Evolutionary conservation across 2,329 filamentous ascomycete species (phyloP).

Genomic region (Trichoderma harzianum): DNA sequence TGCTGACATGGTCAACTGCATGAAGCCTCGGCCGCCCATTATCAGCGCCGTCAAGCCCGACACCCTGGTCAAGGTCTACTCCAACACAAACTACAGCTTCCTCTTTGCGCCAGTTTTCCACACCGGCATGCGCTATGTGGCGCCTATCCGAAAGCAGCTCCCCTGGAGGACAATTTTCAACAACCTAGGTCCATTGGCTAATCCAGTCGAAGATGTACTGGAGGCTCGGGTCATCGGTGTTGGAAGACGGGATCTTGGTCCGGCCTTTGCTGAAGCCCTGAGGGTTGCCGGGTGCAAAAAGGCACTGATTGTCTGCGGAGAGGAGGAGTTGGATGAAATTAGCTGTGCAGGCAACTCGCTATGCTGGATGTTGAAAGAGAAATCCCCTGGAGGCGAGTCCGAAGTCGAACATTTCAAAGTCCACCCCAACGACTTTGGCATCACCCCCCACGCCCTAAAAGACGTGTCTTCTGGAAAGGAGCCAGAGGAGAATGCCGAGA

Average conservation of each 20-base stretch:
- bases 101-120: conserved; percentile 96
- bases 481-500: conserved; percentile 81
- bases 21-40: conserved; percentile 67
- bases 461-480: conserved; percentile 82
- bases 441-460: conserved; percentile 68
- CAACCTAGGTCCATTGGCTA: conserved; percentile 85
- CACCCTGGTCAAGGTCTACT: conserved; percentile 71
- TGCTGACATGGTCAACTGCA: conserved; percentile 80
- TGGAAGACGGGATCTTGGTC: conserved; percentile 79
- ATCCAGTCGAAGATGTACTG: conserved; percentile 78
- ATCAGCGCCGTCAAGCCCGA: conserved; percentile 70
- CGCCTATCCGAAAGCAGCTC: conserved; percentile 78
- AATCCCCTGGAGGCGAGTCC: conserved; percentile 40
- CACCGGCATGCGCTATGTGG: conserved; percentile 87
- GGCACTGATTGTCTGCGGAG: conserved; percentile 86
- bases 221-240: conserved; percentile 94
- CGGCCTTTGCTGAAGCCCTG: conserved; percentile 83
- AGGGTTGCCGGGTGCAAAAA: conserved; percentile 73
- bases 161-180: conserved; percentile 98
- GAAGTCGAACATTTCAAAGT: conserved; percentile 74
- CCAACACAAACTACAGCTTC: conserved; percentile 85
- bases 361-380: conserved; percentile 75
- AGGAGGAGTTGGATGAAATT: conserved; percentile 93
- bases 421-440: conserved; percentile 80
- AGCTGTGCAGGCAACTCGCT: conserved; percentile 84